These are phyloP conservation scores for Rhodomyrtus tomentosa DNA, from an alignment of 345 rosid genomes.

Conservation along the genomic window DNA sequence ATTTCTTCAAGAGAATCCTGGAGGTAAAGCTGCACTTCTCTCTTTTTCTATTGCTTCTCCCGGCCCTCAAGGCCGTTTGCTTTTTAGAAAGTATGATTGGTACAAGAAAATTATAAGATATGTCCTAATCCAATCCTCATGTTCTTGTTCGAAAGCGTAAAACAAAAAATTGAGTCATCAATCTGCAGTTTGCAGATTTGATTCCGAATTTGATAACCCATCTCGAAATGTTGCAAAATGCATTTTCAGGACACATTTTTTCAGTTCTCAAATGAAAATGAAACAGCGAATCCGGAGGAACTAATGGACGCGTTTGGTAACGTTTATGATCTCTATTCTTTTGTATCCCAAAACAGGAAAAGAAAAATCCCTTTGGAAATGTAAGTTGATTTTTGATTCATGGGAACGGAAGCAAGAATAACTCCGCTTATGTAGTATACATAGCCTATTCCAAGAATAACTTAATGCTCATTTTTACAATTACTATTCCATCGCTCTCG, in stretches of 20 bases:
- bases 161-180: background rate
- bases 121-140: background rate
- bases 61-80: background rate
- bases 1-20: conserved; percentile 57
- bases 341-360: too few species aligned
- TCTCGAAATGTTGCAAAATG: background rate
- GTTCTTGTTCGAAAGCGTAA: background rate
- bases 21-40: conserved; percentile 20
- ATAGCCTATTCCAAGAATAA: too few species aligned
- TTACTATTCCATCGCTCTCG: too few species aligned
- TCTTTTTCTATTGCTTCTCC: background rate
- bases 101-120: too few species aligned
- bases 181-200: background rate
- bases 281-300: background rate
- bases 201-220: background rate
- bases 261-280: background rate
- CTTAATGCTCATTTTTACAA: too few species aligned
- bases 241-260: background rate
- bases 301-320: too few species aligned
- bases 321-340: too few species aligned
- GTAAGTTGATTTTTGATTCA: too few species aligned
- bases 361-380: too few species aligned
- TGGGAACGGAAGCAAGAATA: too few species aligned
- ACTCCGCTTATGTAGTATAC: too few species aligned
- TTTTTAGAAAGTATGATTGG: background rate